Evolutionary conservation across 192 early-diverging fungal genomes (phyloP).

Genomic region (Jimgerdemannia lactiflua): DNA sequence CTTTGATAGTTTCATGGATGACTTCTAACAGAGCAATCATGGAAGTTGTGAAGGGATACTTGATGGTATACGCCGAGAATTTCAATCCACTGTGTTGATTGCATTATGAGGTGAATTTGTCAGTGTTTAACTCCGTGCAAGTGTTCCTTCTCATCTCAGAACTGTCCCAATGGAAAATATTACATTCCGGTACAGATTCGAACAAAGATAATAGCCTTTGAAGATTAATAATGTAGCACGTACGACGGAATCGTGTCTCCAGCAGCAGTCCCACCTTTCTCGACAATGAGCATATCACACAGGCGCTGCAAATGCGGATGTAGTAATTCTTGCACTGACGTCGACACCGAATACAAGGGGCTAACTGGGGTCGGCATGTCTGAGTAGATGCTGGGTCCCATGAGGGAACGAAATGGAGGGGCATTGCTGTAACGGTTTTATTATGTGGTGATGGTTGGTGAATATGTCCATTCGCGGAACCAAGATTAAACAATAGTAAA

Average conservation of each 20-base stretch:
- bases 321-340: constrained; percentile 18
- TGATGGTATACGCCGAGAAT: not conserved
- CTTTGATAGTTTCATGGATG: constrained; percentile 15
- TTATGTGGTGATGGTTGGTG: not conserved
- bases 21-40: constrained; percentile 23
- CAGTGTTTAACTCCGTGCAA: not conserved
- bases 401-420: constrained; percentile 12
- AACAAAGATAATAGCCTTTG: not conserved
- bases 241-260: not conserved
- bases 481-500: too few relatives aligned
- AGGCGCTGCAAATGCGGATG: constrained; percentile 10
- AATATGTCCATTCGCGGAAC: not conserved
- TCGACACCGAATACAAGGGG: constrained; percentile 19
- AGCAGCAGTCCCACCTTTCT: constrained; percentile 1
- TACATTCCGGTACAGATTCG: too few relatives aligned
- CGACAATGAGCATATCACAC: constrained; percentile 10
- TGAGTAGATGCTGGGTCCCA: constrained; percentile 11
- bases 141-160: not conserved
- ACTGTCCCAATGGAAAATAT: too few relatives aligned
- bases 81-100: not conserved
- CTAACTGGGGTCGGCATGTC: constrained; percentile 15
- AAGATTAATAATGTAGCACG: not conserved
- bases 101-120: not conserved
- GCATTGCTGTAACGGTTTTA: not conserved
- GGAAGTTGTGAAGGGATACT: constrained; percentile 12